These are phyloP conservation scores for Citrus glauca DNA, from an alignment of 345 rosid genomes.

Conservation along the genomic window DNA sequence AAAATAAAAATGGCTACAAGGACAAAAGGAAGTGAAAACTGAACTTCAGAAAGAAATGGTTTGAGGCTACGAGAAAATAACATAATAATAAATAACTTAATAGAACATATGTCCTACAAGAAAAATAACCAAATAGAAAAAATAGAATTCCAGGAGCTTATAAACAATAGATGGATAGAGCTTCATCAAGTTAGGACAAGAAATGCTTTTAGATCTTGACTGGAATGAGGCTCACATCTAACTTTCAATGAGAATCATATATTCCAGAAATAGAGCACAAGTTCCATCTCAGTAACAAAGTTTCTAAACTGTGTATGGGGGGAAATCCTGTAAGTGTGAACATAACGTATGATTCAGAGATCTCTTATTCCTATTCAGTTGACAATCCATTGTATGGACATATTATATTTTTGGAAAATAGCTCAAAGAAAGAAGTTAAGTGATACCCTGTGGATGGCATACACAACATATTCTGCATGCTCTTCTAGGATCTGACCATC, in stretches of 20 bases:
- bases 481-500: conserved; percentile 96
- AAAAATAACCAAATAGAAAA: not conserved
- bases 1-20: not conserved
- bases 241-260: not conserved
- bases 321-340: not conserved
- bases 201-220: not conserved
- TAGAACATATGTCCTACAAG: not conserved
- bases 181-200: not conserved
- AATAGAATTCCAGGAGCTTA: not conserved
- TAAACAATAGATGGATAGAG: not conserved
- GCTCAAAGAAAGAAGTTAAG: conserved; percentile 22
- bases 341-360: not conserved
- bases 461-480: conserved; percentile 94
- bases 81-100: not conserved
- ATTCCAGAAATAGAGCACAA: not conserved
- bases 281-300: not conserved
- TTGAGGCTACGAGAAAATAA: not conserved
- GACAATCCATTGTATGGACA: not conserved
- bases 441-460: conserved; percentile 92
- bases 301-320: not conserved
- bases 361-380: not conserved
- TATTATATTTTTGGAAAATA: conserved; percentile 10
- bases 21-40: not conserved
- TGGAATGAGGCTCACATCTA: not conserved
- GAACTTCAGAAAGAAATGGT: not conserved